Evolutionary conservation across 2,329 filamentous ascomycete genomes (phyloP).

Genomic region (Coniochaeta prunicola): DNA sequence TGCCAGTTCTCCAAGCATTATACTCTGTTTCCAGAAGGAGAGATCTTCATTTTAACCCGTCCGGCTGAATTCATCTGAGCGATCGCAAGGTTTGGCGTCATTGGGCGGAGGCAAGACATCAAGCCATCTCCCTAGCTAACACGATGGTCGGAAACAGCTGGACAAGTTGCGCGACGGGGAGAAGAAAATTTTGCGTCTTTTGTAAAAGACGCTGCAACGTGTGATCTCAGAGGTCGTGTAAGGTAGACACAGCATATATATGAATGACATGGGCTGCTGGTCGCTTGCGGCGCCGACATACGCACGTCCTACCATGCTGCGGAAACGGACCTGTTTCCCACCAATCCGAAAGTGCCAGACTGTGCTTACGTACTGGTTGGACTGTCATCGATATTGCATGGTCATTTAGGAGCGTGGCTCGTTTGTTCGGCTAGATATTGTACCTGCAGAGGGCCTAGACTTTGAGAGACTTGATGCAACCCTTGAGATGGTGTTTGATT

Average conservation of each 20-base stretch:
- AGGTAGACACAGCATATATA: background rate
- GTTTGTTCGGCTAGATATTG: slow-evolving; percentile 1
- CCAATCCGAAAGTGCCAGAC: background rate
- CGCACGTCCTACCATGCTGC: background rate
- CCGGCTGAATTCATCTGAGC: background rate
- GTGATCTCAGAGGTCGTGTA: background rate
- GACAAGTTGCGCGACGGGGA: background rate
- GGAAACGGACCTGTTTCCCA: background rate
- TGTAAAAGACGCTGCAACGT: background rate
- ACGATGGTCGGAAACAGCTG: background rate
- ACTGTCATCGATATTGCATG: background rate
- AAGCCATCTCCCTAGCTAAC: background rate
- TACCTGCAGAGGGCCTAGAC: slow-evolving; percentile 1
- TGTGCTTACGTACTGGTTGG: background rate
- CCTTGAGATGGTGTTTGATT: background rate
- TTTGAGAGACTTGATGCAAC: background rate
- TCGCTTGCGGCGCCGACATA: background rate
- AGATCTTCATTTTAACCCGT: background rate
- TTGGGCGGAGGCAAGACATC: background rate
- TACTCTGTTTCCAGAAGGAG: background rate
- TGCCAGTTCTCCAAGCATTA: background rate
- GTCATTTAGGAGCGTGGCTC: background rate
- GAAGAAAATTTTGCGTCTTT: background rate
- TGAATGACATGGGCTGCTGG: background rate
- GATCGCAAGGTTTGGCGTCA: background rate